A percentile compares a stretch with the other conserved stretches of the same genome.
Conservation (phyloP, 441 rosid species). For the Eugenia klotzschiana region DNA sequence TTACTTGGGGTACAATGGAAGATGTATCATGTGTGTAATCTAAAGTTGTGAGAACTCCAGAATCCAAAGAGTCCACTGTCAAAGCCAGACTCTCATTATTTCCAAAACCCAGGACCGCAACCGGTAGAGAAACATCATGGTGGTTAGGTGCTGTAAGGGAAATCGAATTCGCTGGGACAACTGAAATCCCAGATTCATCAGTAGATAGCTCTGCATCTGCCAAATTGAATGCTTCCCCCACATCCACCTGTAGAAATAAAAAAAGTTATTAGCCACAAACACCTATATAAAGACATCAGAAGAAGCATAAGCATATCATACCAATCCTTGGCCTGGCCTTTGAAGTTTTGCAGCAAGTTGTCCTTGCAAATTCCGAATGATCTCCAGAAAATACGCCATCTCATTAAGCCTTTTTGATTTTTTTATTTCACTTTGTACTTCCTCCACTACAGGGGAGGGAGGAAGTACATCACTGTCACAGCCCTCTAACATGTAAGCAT, state of each 20-base stretch:
- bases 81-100: slow-evolving; percentile 40
- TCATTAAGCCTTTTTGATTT: slow-evolving; percentile 50
- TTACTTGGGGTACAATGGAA: slow-evolving; percentile 36
- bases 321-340: slow-evolving; percentile 62
- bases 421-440: slow-evolving; percentile 23
- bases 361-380: slow-evolving; percentile 64
- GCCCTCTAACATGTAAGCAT: slow-evolving; percentile 27
- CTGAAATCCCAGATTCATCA: slow-evolving; percentile 51
- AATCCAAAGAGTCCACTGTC: slow-evolving; percentile 30
- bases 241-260: slow-evolving; percentile 38
- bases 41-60: slow-evolving; percentile 19
- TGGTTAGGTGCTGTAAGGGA: slow-evolving; percentile 24
- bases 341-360: slow-evolving; percentile 54
- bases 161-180: slow-evolving; percentile 24
- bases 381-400: slow-evolving; percentile 81
- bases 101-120: slow-evolving; percentile 8
- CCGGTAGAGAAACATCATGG: slow-evolving; percentile 19
- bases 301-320: slow-evolving; percentile 19
- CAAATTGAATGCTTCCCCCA: slow-evolving; percentile 24
- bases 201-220: slow-evolving; percentile 22
- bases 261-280: slow-evolving; percentile 1
- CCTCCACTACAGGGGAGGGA: slow-evolving; percentile 40
- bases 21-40: slow-evolving; percentile 40
- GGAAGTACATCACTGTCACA: slow-evolving; percentile 23
- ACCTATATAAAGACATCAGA: slow-evolving; percentile 7